A percentile compares a stretch with the other conserved stretches of the same genome.
These are phyloP conservation scores for Trichoderma semiorbis DNA, from an alignment of 2,329 filamentous ascomycete species.

Conservation along the genomic window DNA sequence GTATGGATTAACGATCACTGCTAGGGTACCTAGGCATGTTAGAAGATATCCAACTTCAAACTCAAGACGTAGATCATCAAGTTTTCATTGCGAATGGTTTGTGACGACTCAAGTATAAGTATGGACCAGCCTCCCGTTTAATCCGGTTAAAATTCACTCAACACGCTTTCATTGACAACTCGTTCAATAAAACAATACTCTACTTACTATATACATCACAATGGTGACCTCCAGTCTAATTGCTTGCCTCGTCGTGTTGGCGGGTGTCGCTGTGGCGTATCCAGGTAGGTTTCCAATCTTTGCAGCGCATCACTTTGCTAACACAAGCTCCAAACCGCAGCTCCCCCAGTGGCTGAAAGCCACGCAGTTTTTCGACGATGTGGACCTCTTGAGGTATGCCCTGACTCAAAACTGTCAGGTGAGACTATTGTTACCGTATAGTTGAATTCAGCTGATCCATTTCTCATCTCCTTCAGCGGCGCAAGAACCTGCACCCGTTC, in stretches of 20 bases:
- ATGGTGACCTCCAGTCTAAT: background rate
- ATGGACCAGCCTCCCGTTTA: background rate
- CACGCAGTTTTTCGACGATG: background rate
- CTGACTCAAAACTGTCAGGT: background rate
- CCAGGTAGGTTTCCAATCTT: background rate
- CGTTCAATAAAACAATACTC: background rate
- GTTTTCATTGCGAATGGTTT: background rate
- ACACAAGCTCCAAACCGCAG: background rate
- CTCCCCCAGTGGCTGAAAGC: background rate
- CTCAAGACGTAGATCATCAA: background rate
- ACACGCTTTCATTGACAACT: background rate
- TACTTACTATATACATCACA: background rate
- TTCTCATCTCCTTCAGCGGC: background rate
- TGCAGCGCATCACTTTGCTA: background rate
- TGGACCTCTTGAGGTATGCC: background rate
- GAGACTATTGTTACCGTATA: background rate
- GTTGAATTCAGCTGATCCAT: background rate
- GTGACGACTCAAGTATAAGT: background rate
- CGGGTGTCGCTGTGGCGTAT: background rate
- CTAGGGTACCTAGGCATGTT: background rate
- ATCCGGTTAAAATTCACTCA: background rate
- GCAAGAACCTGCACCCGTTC: background rate
- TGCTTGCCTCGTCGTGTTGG: background rate
- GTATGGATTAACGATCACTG: background rate
- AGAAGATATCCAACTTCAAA: background rate